Evolutionary conservation across 176 grass and related monocot genomes (phyloP).

Genomic region (Elaeis guineensis): DNA sequence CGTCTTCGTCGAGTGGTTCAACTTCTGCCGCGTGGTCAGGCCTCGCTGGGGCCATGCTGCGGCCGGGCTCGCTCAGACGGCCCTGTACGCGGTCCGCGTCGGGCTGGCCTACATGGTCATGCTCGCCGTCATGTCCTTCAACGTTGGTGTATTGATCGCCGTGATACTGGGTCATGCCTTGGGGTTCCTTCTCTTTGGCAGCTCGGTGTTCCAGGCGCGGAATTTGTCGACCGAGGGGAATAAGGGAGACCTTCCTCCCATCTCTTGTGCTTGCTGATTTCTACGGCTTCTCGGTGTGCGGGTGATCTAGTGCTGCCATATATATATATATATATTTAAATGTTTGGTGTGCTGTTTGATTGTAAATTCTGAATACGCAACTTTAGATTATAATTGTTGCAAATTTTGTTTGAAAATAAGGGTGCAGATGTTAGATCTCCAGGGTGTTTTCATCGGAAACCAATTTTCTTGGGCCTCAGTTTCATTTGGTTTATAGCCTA

Average conservation of each 20-base stretch:
- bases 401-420: no score
- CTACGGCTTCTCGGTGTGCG: no score
- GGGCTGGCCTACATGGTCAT: background rate
- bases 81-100: background rate
- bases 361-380: no score
- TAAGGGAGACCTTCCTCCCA: background rate
- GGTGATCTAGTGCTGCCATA: no score
- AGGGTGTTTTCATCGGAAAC: no score
- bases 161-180: background rate
- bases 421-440: no score
- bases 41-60: background rate
- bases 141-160: background rate
- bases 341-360: no score
- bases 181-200: background rate
- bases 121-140: constrained; percentile 3
- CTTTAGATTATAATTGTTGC: no score
- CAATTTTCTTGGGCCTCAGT: no score
- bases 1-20: background rate
- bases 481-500: no score
- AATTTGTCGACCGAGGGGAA: background rate
- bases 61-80: background rate
- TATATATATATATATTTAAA: no score
- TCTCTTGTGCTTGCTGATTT: background rate
- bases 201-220: background rate
- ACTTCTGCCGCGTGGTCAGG: background rate